Evolutionary conservation across 257 asterid genomes (phyloP).

Genomic region (Nicotiana undulata): DNA sequence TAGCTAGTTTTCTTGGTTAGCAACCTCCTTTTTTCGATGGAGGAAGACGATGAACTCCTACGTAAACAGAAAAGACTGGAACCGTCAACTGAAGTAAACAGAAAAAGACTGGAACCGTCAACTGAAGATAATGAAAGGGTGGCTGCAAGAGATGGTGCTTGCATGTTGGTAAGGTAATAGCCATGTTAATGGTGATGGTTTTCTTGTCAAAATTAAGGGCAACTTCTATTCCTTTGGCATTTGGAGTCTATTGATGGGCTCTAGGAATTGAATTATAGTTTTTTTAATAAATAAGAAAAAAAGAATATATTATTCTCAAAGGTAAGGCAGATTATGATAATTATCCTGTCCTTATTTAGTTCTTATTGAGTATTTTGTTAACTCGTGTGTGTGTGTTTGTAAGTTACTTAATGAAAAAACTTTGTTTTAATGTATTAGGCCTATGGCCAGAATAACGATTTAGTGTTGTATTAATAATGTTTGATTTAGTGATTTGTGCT

Average conservation of each 20-base stretch:
- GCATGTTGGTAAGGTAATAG: not conserved
- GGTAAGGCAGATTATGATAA: constrained; percentile 8
- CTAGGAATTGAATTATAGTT: not conserved
- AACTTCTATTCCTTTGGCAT: constrained; percentile 86
- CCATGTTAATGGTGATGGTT: constrained; percentile 16
- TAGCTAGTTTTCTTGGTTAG: constrained; percentile 8
- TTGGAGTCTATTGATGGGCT: constrained; percentile 13
- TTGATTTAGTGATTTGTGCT: not conserved
- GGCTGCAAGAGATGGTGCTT: constrained; percentile 5
- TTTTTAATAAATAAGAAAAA: not conserved
- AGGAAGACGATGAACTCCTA: not conserved
- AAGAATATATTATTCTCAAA: not conserved
- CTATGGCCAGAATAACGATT: not conserved
- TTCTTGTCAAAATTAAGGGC: constrained; percentile 40
- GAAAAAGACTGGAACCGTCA: not conserved
- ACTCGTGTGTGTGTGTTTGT: not conserved
- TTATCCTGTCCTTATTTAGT: not conserved
- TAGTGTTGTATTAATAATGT: not conserved
- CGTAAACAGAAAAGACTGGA: not conserved
- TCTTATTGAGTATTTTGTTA: not conserved
- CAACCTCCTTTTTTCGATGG: not conserved
- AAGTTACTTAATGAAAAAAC: not conserved
- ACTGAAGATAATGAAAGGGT: not conserved
- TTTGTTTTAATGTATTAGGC: not conserved
- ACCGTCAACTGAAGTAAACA: not conserved